Conservation (phyloP, 2,329 filamentous ascomycete species). For the Geosmithia flava region DNA sequence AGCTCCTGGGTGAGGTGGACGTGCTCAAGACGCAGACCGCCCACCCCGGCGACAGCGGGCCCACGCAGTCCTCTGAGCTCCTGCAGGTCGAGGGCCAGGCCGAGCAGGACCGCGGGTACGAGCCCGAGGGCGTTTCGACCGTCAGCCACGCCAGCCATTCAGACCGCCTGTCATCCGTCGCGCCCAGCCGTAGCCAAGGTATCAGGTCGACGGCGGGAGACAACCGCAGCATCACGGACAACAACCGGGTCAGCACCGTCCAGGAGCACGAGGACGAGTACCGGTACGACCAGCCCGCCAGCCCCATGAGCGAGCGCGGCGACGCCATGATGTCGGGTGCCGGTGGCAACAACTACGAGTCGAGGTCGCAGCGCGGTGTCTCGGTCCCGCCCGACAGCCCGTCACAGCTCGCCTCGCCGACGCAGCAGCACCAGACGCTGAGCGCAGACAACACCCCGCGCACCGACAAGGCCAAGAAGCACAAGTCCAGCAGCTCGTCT, state of each 20-base stretch:
- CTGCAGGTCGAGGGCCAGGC: conserved; percentile 49
- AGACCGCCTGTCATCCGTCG: conserved; percentile 54
- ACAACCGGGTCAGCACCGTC: conserved; percentile 82
- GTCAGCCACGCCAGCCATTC: conserved; percentile 64
- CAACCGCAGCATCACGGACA: conserved; percentile 48
- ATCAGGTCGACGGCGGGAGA: conserved; percentile 18
- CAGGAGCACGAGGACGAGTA: conserved; percentile 72
- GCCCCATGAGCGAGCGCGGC: conserved; percentile 21
- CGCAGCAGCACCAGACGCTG: conserved; percentile 22
- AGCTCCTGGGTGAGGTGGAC: conserved; percentile 85
- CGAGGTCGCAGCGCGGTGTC: conserved; percentile 28
- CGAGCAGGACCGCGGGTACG: conserved; percentile 63
- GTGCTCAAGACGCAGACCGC: conserved; percentile 55
- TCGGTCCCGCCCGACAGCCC: conserved; percentile 46
- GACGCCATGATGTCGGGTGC: conserved; percentile 15
- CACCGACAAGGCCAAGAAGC: conserved; percentile 69
- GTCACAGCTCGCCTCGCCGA: conserved; percentile 34
- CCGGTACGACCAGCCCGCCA: conserved; percentile 32
- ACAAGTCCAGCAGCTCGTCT: conserved; percentile 75
- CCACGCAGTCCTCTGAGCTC: conserved; percentile 55
- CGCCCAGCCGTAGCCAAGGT: conserved; percentile 28
- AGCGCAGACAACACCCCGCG: conserved; percentile 71
- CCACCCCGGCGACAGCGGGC: conserved; percentile 30
- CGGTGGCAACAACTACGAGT: background rate
- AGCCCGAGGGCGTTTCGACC: conserved; percentile 66